These are phyloP conservation scores for Podila epicladia DNA, from an alignment of 192 early-diverging fungal genomes.

Conservation along the genomic window DNA sequence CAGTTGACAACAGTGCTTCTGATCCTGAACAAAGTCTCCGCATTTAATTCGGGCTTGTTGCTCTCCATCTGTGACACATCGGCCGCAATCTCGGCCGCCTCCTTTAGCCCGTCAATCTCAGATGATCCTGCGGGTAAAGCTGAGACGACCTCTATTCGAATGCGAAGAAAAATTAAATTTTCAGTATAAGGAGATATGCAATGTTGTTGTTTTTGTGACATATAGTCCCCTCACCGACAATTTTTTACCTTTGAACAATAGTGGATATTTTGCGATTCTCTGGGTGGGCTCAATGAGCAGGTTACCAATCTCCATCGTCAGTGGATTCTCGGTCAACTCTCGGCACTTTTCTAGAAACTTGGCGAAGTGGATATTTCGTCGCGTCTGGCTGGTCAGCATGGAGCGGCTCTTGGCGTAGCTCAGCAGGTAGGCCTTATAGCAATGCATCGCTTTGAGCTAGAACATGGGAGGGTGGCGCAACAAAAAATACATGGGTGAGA, in stretches of 20 bases:
- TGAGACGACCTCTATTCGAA: conserved; percentile 9
- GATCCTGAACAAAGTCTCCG: conserved; percentile 28
- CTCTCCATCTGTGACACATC: conserved; percentile 33
- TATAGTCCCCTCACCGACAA: no score
- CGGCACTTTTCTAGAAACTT: conserved; percentile 17
- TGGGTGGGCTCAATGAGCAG: conserved; percentile 35
- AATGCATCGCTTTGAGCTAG: conserved; percentile 23
- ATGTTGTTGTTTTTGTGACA: no score
- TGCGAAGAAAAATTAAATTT: no score
- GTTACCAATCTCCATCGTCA: conserved; percentile 12
- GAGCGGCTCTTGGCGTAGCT: conserved; percentile 15
- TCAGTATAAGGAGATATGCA: background rate
- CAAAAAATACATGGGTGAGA: no score
- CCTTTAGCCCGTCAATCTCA: conserved; percentile 14
- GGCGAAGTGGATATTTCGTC: conserved; percentile 4
- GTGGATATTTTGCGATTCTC: conserved; percentile 35
- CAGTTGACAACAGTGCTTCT: conserved; percentile 24
- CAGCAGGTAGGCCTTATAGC: conserved; percentile 31
- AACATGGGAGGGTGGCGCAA: background rate
- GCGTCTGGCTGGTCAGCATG: conserved; percentile 4
- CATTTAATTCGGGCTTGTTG: conserved; percentile 18
- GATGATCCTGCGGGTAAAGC: conserved; percentile 12
- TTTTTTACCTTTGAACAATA: conserved; percentile 34
- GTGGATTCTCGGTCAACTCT: conserved; percentile 1
- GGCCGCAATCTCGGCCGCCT: conserved; percentile 27